Percentiles rank a stretch among this genome's conserved stretches.
Conservation (phyloP, 352 stramenopile species). For the Globisporangium canariense region DNA sequence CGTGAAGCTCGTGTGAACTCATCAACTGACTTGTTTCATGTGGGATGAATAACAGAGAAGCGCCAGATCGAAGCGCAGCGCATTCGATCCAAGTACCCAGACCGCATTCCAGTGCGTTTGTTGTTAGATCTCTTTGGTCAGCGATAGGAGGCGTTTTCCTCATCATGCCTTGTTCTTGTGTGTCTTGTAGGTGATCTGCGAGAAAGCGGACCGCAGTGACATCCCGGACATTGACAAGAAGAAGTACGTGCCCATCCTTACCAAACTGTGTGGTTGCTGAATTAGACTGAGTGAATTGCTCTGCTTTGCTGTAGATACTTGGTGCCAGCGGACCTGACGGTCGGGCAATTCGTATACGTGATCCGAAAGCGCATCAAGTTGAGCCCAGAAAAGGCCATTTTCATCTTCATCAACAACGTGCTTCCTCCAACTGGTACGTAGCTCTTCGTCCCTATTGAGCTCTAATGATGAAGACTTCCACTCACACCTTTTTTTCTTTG, state of each 20-base stretch:
- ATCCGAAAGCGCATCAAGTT: constrained; percentile 99
- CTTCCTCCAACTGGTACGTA: constrained; percentile 92
- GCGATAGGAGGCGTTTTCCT: neutral
- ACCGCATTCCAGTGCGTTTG: constrained; percentile 92
- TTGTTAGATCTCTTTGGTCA: neutral
- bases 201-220: constrained; percentile 96
- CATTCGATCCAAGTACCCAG: constrained; percentile 98
- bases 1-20: neutral
- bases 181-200: constrained; percentile 76
- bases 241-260: constrained; percentile 68
- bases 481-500: constrained; percentile 7
- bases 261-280: neutral
- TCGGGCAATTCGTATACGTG: constrained; percentile 99
- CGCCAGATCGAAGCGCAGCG: constrained; percentile 96
- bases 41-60: constrained; percentile 79
- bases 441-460: neutral
- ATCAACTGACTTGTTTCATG: neutral
- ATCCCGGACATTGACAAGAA: constrained; percentile 99
- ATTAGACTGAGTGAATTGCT: neutral
- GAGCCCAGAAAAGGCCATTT: constrained; percentile 96
- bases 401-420: constrained; percentile 99
- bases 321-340: constrained; percentile 95
- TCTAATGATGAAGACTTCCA: neutral
- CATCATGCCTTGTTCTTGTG: neutral
- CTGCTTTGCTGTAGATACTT: constrained; percentile 70